A percentile compares a stretch with the other conserved stretches of the same genome.
Evolutionary conservation across 2,329 filamentous ascomycete species (phyloP).

Genomic region (Phyllosticta capitalensis): DNA sequence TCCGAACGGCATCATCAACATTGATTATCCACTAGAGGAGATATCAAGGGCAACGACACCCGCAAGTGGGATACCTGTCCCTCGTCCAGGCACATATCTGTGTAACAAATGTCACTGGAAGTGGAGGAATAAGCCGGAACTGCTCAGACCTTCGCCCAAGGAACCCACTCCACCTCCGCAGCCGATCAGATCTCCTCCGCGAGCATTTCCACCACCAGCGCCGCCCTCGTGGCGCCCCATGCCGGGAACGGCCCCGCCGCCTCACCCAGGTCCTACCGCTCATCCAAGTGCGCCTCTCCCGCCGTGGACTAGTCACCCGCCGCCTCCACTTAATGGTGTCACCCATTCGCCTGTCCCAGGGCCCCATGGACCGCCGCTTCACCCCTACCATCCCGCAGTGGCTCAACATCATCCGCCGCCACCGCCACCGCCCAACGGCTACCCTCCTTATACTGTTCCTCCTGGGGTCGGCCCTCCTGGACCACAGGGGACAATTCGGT

Average conservation of each 20-base stretch:
- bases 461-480: constrained; percentile 22
- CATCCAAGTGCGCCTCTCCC: constrained; percentile 20
- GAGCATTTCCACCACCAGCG: constrained; percentile 19
- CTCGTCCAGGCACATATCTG: constrained; percentile 23
- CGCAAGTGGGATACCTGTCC: constrained; percentile 14
- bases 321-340: constrained; percentile 21
- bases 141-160: constrained; percentile 20
- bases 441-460: constrained; percentile 22
- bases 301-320: constrained; percentile 19
- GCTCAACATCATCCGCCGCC: constrained; percentile 19
- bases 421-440: constrained; percentile 19
- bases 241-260: constrained; percentile 13
- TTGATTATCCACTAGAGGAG: constrained; percentile 12
- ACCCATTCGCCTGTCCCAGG: constrained; percentile 19
- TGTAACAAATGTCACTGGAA: constrained; percentile 42
- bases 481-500: constrained; percentile 17
- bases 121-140: constrained; percentile 27
- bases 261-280: constrained; percentile 16
- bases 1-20: constrained; percentile 15
- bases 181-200: constrained; percentile 20
- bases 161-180: constrained; percentile 16
- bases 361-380: constrained; percentile 16
- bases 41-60: constrained; percentile 2
- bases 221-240: constrained; percentile 19
- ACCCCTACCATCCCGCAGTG: constrained; percentile 19